These are phyloP conservation scores for Lachancea nothofagi DNA, from an alignment of 805 yeast species.

Conservation along the genomic window DNA sequence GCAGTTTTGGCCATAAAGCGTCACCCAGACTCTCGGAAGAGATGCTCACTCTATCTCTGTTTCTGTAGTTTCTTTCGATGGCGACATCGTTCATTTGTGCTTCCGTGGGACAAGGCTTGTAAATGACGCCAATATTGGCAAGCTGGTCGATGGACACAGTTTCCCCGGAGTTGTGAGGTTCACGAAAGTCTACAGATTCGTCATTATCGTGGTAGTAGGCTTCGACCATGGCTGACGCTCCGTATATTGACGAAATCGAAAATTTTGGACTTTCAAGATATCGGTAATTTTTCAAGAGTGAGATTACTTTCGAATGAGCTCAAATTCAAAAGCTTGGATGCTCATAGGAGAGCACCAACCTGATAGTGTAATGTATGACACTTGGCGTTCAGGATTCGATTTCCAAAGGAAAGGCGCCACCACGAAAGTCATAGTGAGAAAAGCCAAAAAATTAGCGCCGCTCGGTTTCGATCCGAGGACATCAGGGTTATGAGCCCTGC, in stretches of 20 bases:
- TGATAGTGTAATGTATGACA: too few species aligned
- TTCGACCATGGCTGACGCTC: slow-evolving; percentile 39
- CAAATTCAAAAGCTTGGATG: too few species aligned
- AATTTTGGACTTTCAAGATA: too few species aligned
- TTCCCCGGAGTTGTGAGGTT: slow-evolving; percentile 66
- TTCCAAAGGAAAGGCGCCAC: slow-evolving; percentile 11
- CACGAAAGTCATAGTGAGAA: slow-evolving; percentile 4
- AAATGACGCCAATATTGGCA: slow-evolving; percentile 60
- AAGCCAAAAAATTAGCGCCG: slow-evolving; percentile 67
- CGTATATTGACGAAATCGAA: too few species aligned
- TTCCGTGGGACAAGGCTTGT: slow-evolving; percentile 44
- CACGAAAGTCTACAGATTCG: slow-evolving; percentile 53
- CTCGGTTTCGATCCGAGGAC: slow-evolving; percentile 95
- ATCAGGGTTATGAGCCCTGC: slow-evolving; percentile 99
- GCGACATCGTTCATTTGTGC: slow-evolving; percentile 64
- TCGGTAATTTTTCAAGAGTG: too few species aligned
- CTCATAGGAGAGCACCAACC: too few species aligned
- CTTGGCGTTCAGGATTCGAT: neutral
- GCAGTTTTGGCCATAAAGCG: slow-evolving; percentile 59
- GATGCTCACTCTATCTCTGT: slow-evolving; percentile 67
- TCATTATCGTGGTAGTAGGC: slow-evolving; percentile 63
- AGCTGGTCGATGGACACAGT: slow-evolving; percentile 48
- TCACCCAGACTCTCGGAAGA: slow-evolving; percentile 58
- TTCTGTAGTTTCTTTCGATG: slow-evolving; percentile 62
- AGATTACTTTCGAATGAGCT: too few species aligned